Evolutionary conservation across 1,284 basidiomycete species (phyloP).

Genomic region (Chondrostereum purpureum): DNA sequence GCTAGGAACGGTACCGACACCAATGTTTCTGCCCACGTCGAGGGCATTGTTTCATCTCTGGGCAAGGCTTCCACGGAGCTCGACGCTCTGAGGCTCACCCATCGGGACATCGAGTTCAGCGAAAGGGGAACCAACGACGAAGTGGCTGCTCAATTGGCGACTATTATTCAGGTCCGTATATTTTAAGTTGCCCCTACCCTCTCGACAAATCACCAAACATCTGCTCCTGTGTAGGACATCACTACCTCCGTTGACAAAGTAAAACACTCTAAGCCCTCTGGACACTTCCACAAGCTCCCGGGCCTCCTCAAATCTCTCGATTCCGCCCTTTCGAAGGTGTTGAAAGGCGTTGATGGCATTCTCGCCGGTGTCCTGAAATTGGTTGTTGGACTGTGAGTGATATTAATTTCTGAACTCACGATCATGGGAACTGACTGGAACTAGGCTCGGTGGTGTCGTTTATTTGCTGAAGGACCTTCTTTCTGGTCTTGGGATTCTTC

Average conservation of each 20-base stretch:
- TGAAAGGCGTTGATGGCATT: background rate
- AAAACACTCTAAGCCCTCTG: background rate
- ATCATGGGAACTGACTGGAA: background rate
- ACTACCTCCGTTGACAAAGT: background rate
- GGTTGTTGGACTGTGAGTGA: background rate
- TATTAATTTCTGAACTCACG: background rate
- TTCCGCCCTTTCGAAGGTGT: background rate
- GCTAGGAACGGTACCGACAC: background rate
- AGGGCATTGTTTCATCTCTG: background rate
- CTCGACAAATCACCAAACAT: background rate
- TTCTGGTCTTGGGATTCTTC: background rate
- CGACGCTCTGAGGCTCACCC: background rate
- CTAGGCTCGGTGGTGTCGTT: background rate
- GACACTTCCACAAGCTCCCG: background rate
- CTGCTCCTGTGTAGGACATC: background rate
- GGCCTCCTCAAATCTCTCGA: background rate
- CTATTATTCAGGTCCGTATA: background rate
- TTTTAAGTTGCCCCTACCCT: background rate
- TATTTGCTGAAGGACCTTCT: background rate
- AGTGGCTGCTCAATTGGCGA: background rate
- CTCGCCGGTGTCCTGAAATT: conserved; percentile 1
- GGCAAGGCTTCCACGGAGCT: background rate
- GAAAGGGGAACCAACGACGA: background rate
- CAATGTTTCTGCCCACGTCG: background rate
- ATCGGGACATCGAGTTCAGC: background rate